Conservation (phyloP, 2,329 filamentous ascomycete genomes). For the Xenoacremonium recifei region DNA sequence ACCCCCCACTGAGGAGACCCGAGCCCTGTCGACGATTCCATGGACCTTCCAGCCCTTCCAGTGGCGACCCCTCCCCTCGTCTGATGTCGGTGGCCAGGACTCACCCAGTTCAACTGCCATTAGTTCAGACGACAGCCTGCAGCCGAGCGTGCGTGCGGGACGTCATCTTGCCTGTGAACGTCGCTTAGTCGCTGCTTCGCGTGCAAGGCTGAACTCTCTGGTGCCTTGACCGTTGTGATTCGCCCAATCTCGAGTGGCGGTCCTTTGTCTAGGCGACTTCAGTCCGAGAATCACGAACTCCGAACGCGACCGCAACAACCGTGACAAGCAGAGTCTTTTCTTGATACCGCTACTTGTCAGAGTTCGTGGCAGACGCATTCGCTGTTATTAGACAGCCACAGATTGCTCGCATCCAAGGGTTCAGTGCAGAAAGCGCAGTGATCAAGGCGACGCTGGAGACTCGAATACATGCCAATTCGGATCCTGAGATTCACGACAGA, state of each 20-base stretch:
- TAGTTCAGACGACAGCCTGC: conserved; percentile 1
- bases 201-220: conserved; percentile 2
- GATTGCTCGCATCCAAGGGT: not conserved
- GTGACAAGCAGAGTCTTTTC: conserved; percentile 8
- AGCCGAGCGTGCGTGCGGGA: not conserved
- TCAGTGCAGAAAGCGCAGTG: not conserved
- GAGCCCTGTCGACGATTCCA: conserved; percentile 1
- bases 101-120: not conserved
- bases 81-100: conserved; percentile 1
- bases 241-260: not conserved
- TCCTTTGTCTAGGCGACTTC: too few species aligned
- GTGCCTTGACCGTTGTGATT: conserved; percentile 6
- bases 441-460: not conserved
- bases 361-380: conserved; percentile 16
- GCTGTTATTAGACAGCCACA: conserved; percentile 33
- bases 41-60: not conserved
- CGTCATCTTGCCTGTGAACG: not conserved
- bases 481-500: too few species aligned
- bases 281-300: not conserved
- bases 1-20: not conserved
- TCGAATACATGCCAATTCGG: not conserved
- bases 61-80: not conserved
- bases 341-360: conserved; percentile 7
- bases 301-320: not conserved
- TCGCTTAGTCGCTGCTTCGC: not conserved